A percentile compares a stretch with the other conserved stretches of the same genome.
These are phyloP conservation scores for Botryosphaeria agaves DNA, from an alignment of 2,329 filamentous ascomycete species.

Conservation along the genomic window DNA sequence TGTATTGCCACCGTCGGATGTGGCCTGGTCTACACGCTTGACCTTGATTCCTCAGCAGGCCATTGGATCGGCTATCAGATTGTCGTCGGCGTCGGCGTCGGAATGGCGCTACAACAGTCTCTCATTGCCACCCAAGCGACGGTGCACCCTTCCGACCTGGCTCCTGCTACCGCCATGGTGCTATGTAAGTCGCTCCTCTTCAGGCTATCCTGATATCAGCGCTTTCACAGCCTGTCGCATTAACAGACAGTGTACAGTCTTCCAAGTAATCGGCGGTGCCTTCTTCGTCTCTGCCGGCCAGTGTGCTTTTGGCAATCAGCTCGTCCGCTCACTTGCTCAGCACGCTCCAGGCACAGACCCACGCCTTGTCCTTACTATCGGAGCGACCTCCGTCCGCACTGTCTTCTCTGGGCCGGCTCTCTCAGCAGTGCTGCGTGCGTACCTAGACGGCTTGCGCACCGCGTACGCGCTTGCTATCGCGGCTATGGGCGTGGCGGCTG, in stretches of 20 bases:
- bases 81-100: constrained; percentile 25
- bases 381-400: constrained; percentile 24
- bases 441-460: constrained; percentile 14
- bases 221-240: no score
- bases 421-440: constrained; percentile 15
- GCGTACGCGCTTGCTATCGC: constrained; percentile 9
- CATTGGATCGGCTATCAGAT: constrained; percentile 33
- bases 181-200: no score
- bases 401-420: constrained; percentile 14
- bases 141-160: constrained; percentile 18
- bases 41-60: constrained; percentile 15
- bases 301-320: constrained; percentile 22
- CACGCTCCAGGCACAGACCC: constrained; percentile 19
- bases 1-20: constrained; percentile 15
- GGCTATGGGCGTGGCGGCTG: constrained; percentile 3
- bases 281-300: constrained; percentile 25
- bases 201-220: no score
- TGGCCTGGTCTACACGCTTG: constrained; percentile 25
- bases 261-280: constrained; percentile 24
- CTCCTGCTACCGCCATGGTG: constrained; percentile 20
- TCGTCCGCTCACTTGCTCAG: constrained; percentile 16
- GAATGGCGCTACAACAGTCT: constrained; percentile 21
- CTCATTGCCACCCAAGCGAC: constrained; percentile 22
- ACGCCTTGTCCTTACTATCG: constrained; percentile 19
- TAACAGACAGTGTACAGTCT: no score